Conservation (phyloP, 352 stramenopile species). For the Phytophthora sojae region DNA sequence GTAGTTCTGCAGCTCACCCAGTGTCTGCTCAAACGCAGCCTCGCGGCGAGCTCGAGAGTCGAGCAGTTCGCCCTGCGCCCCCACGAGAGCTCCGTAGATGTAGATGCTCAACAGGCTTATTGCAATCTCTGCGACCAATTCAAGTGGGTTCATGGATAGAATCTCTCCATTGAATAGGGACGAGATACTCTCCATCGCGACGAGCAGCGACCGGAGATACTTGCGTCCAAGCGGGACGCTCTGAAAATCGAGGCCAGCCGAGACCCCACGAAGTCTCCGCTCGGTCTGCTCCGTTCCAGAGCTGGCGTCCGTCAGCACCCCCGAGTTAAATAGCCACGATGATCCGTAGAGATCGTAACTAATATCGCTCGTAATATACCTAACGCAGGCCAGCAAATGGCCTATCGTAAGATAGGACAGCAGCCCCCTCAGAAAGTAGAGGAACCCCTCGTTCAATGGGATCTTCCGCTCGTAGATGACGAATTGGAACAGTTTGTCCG, state of each 20-base stretch:
- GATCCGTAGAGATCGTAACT: constrained; percentile 41
- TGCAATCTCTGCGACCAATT: constrained; percentile 61
- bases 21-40: constrained; percentile 69
- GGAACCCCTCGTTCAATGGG: constrained; percentile 43
- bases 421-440: constrained; percentile 62
- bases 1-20: constrained; percentile 77
- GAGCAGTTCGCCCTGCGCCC: constrained; percentile 61
- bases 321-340: constrained; percentile 68
- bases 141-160: constrained; percentile 68
- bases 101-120: constrained; percentile 77
- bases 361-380: constrained; percentile 58
- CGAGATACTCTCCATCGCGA: constrained; percentile 70
- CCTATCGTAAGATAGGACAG: constrained; percentile 63
- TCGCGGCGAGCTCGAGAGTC: constrained; percentile 54
- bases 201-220: constrained; percentile 72
- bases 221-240: constrained; percentile 55
- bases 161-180: constrained; percentile 80
- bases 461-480: constrained; percentile 65
- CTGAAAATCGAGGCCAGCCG: neutral
- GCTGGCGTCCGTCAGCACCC: constrained; percentile 53
- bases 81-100: constrained; percentile 73
- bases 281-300: neutral
- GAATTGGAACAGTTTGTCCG: constrained; percentile 67
- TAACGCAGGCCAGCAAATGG: constrained; percentile 70
- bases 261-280: neutral